A percentile compares a stretch with the other conserved stretches of the same genome.
These are phyloP conservation scores for Saururus chinensis DNA, from an alignment of 164 flowering plant species.

Conservation along the genomic window DNA sequence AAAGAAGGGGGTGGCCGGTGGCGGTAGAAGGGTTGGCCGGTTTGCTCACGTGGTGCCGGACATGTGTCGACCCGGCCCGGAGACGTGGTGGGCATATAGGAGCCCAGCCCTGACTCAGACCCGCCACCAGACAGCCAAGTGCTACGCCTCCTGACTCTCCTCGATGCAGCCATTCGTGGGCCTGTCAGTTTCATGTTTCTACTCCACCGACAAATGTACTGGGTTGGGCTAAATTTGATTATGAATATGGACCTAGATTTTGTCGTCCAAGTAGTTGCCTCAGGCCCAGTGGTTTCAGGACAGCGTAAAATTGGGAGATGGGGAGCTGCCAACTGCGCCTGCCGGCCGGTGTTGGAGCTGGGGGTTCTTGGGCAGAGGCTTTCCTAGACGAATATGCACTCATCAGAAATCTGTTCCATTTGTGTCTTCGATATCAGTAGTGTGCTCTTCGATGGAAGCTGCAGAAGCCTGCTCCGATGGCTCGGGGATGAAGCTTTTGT, in stretches of 20 bases:
- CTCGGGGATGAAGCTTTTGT: conserved; percentile 45
- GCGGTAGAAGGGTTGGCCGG: too few relatives aligned
- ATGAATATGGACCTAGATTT: not conserved
- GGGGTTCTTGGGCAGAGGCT: not conserved
- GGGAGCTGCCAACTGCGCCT: not conserved
- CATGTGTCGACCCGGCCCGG: too few relatives aligned
- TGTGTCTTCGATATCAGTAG: not conserved
- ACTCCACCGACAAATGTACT: too few relatives aligned
- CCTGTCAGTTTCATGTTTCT: not conserved
- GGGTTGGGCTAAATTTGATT: not conserved
- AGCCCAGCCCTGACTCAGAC: too few relatives aligned
- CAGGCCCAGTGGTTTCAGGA: not conserved
- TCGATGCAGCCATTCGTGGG: not conserved
- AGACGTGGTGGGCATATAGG: too few relatives aligned
- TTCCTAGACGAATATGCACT: not conserved
- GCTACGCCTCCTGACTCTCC: not conserved
- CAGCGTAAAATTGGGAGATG: not conserved
- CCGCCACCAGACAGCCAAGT: too few relatives aligned
- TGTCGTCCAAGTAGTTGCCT: not conserved
- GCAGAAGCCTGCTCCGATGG: not conserved
- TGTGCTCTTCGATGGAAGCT: not conserved
- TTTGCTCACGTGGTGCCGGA: too few relatives aligned
- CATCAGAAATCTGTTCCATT: not conserved
- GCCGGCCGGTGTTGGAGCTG: not conserved
- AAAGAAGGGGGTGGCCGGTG: too few relatives aligned